Conservation (phyloP, 257 asterid species). For the Jaltomata sinuosa region DNA sequence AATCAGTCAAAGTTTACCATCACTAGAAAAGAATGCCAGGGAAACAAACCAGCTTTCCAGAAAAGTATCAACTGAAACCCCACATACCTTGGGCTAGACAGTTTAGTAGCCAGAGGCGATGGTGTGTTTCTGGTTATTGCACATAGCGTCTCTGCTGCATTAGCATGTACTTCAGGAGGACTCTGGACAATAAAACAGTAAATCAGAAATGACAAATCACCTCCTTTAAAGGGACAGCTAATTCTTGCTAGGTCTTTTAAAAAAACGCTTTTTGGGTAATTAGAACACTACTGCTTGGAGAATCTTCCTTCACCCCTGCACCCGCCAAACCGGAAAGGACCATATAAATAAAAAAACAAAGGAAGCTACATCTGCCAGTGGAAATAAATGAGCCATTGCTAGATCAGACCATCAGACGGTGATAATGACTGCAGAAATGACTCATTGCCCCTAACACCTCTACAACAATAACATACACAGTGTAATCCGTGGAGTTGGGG, state of each 20-base stretch:
- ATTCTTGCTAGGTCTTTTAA: not conserved
- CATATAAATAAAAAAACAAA: not conserved
- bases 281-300: not conserved
- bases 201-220: not conserved
- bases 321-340: not conserved
- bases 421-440: not conserved
- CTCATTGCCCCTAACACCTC: not conserved
- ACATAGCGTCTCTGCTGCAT: conserved; percentile 92
- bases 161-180: conserved; percentile 93
- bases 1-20: not conserved
- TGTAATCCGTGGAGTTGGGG: too few species aligned
- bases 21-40: not conserved
- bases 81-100: conserved; percentile 81
- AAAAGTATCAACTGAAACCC: conserved; percentile 2
- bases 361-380: not conserved
- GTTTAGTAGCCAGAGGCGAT: conserved; percentile 81
- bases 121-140: conserved; percentile 83
- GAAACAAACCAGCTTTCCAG: not conserved
- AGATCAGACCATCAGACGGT: not conserved
- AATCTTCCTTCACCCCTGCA: not conserved
- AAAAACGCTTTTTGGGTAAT: not conserved
- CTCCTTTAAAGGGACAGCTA: not conserved
- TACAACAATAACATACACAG: too few species aligned
- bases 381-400: not conserved
- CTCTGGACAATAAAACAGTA: conserved; percentile 36